phyloP scores from a whole-genome alignment of 164 flowering plant species.

The Cinnamomum chago region DNA sequence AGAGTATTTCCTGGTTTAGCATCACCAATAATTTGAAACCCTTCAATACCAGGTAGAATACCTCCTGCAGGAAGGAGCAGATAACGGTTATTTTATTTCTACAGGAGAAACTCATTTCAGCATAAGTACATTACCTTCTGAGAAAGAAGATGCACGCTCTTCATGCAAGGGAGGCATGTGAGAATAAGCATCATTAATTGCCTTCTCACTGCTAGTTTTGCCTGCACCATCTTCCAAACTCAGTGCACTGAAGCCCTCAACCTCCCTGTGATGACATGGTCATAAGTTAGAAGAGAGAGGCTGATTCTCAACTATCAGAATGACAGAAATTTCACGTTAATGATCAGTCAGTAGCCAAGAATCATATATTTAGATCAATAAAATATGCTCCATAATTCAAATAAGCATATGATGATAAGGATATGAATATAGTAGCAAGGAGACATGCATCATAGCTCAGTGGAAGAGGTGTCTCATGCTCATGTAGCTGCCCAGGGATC shows the following conservation, averaged over 20 bases:
- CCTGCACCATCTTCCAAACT: slow-evolving; percentile 9
- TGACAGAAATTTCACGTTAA: neutral
- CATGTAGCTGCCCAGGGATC: too few species aligned
- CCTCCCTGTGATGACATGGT: slow-evolving; percentile 16
- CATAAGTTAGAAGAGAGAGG: neutral
- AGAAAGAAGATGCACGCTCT: slow-evolving; percentile 17
- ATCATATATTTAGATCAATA: too few species aligned
- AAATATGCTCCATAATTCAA: neutral
- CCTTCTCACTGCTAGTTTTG: slow-evolving; percentile 15
- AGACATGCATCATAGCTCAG: neutral
- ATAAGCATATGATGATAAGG: neutral
- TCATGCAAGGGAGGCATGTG: slow-evolving; percentile 25
- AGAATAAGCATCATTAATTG: slow-evolving; percentile 14
- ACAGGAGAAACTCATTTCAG: slow-evolving; percentile 1
- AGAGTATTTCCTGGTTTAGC: slow-evolving; percentile 77
- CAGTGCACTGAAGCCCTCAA: slow-evolving; percentile 6
- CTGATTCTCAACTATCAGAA: neutral
- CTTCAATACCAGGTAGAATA: slow-evolving; percentile 68
- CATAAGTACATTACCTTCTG: slow-evolving; percentile 16
- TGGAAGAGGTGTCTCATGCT: neutral
- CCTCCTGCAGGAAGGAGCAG: slow-evolving; percentile 25
- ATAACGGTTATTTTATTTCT: neutral
- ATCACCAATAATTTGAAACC: slow-evolving; percentile 84
- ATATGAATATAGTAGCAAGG: neutral
- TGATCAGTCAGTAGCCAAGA: neutral